phyloP scores from a whole-genome alignment of 2,329 filamentous ascomycete genomes.

The Tympanopsis confertula region DNA sequence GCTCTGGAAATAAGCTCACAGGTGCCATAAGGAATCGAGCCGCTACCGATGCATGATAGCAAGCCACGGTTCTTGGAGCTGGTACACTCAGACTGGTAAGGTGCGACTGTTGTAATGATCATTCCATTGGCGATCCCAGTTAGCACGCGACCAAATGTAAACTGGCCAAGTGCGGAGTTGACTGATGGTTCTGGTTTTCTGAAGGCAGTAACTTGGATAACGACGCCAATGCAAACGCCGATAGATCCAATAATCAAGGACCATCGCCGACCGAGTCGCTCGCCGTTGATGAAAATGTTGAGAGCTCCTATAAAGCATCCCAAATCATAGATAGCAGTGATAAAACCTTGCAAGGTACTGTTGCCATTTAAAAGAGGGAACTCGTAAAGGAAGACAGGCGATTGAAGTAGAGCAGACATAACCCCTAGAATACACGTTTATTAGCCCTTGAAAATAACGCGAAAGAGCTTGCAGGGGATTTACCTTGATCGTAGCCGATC shows the following conservation, averaged over 20 bases:
- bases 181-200: slow-evolving; percentile 12
- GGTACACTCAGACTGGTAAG: slow-evolving; percentile 23
- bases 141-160: slow-evolving; percentile 37
- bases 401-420: no score
- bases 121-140: slow-evolving; percentile 43
- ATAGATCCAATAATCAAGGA: slow-evolving; percentile 25
- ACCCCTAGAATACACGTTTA: no score
- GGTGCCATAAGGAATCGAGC: background rate
- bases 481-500: no score
- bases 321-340: slow-evolving; percentile 35
- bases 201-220: slow-evolving; percentile 23
- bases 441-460: no score
- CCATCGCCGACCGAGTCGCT: slow-evolving; percentile 25
- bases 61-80: background rate
- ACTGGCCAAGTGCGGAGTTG: slow-evolving; percentile 25
- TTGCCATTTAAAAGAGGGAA: no score
- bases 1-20: background rate
- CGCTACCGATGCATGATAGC: background rate
- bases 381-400: no score
- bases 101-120: slow-evolving; percentile 40
- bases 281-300: slow-evolving; percentile 21
- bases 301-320: slow-evolving; percentile 26
- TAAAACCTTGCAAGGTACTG: slow-evolving; percentile 33
- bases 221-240: slow-evolving; percentile 27
- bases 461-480: no score